Evolutionary conservation across 208 protist genomes (phyloP).

Genomic region (Acanthamoeba polyphaga): DNA sequence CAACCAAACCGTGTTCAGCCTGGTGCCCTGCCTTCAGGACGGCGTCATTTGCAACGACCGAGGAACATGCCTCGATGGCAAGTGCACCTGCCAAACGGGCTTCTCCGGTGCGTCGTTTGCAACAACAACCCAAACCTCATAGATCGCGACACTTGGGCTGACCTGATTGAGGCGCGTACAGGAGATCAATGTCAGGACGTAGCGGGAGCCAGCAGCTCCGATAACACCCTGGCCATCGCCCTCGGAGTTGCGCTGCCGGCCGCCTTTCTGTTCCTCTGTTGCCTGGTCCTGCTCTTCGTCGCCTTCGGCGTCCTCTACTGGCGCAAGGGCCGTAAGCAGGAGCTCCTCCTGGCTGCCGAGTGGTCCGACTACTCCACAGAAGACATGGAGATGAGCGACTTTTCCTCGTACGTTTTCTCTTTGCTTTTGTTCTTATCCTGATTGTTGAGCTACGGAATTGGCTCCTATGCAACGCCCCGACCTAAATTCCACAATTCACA

Average conservation of each 20-base stretch:
- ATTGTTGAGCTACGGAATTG: too few species aligned
- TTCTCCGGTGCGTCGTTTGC: neutral
- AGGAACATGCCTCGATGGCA: constrained; percentile 37
- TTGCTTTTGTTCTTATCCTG: neutral
- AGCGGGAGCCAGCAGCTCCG: neutral
- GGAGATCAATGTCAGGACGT: neutral
- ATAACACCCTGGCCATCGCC: neutral
- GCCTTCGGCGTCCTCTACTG: constrained; percentile 36
- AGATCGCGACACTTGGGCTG: neutral
- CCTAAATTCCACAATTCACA: too few species aligned
- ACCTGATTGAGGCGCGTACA: neutral
- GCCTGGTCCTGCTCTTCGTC: neutral
- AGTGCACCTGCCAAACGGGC: neutral
- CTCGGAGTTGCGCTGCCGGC: neutral
- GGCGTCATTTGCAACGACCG: constrained; percentile 26
- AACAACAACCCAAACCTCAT: neutral
- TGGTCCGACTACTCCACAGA: constrained; percentile 41
- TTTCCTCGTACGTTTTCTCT: neutral
- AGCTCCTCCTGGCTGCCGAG: constrained; percentile 42
- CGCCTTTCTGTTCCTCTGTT: constrained; percentile 5
- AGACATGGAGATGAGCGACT: constrained; percentile 7
- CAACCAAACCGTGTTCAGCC: constrained; percentile 23
- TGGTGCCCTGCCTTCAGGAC: neutral
- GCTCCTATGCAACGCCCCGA: too few species aligned
- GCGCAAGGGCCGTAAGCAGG: constrained; percentile 60